Evolutionary conservation across 1,284 basidiomycete species (phyloP).

Genomic region (Trametes hirsuta): DNA sequence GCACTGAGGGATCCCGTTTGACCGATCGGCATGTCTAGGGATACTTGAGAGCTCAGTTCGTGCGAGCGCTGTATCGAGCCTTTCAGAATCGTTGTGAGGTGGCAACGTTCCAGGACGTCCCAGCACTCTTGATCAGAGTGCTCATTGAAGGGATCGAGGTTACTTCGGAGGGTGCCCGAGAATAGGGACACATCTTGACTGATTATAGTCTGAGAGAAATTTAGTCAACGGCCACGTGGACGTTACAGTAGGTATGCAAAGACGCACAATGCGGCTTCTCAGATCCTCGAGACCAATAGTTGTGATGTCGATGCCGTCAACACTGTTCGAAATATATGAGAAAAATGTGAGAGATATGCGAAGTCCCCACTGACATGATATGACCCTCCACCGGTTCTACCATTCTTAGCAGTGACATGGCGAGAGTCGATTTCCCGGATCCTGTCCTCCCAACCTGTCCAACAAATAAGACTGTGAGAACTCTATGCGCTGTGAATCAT

Average conservation of each 20-base stretch:
- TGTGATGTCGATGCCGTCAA: constrained; percentile 85
- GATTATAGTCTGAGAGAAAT: constrained; percentile 63
- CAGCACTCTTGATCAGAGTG: constrained; percentile 66
- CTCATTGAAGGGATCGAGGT: constrained; percentile 73
- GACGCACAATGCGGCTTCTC: constrained; percentile 58
- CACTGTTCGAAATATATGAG: constrained; percentile 38
- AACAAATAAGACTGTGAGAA: background rate
- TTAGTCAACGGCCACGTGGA: background rate
- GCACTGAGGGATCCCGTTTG: constrained; percentile 73
- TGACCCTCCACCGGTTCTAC: constrained; percentile 74
- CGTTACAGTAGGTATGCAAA: background rate
- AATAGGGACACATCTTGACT: constrained; percentile 87
- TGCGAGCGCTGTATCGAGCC: constrained; percentile 20
- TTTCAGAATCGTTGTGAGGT: constrained; percentile 50
- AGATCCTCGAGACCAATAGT: constrained; percentile 85
- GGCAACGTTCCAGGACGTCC: constrained; percentile 67
- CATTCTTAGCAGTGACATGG: constrained; percentile 79
- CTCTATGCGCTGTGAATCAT: background rate
- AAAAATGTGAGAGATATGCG: background rate
- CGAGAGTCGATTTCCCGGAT: constrained; percentile 76
- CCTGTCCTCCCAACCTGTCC: constrained; percentile 66
- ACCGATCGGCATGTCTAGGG: constrained; percentile 68
- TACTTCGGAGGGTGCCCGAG: constrained; percentile 81
- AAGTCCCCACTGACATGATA: constrained; percentile 57
- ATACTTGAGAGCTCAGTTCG: constrained; percentile 20